phyloP scores from a whole-genome alignment of 2,329 filamentous ascomycete genomes.

The Beauveria australis region DNA sequence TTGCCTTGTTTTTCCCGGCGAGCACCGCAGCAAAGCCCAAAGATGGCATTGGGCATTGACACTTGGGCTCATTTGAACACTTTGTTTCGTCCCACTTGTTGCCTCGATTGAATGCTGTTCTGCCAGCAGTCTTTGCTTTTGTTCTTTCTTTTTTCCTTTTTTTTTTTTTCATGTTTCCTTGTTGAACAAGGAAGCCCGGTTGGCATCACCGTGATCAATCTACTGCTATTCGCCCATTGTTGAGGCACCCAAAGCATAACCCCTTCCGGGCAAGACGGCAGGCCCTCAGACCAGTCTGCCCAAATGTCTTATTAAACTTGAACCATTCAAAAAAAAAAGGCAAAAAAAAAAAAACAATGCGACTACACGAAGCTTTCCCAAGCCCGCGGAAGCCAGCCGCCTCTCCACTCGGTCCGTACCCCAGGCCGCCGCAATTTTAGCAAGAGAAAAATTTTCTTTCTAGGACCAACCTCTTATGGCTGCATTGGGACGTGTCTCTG shows the following conservation, averaged over 20 bases:
- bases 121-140: neutral
- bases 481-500: neutral
- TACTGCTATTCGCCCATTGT: neutral
- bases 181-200: no score
- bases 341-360: neutral
- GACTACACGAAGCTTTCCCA: neutral
- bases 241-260: neutral
- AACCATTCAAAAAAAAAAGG: neutral
- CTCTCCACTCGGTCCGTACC: neutral
- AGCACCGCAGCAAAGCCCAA: neutral
- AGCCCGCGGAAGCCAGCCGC: constrained; percentile 8
- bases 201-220: neutral
- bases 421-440: constrained; percentile 20
- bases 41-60: neutral
- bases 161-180: neutral
- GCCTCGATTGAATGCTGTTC: neutral
- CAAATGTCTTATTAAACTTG: constrained; percentile 7
- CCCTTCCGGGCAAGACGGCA: neutral
- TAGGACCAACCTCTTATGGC: neutral
- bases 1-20: neutral
- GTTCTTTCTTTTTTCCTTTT: no score
- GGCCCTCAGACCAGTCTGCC: neutral
- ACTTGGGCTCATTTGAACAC: neutral
- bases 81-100: constrained; percentile 4
- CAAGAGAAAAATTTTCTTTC: constrained; percentile 9